Percentiles rank a stretch among this genome's conserved stretches.
These are phyloP conservation scores for Giardia muris DNA, from an alignment of 208 protist genomes.

Conservation along the genomic window DNA sequence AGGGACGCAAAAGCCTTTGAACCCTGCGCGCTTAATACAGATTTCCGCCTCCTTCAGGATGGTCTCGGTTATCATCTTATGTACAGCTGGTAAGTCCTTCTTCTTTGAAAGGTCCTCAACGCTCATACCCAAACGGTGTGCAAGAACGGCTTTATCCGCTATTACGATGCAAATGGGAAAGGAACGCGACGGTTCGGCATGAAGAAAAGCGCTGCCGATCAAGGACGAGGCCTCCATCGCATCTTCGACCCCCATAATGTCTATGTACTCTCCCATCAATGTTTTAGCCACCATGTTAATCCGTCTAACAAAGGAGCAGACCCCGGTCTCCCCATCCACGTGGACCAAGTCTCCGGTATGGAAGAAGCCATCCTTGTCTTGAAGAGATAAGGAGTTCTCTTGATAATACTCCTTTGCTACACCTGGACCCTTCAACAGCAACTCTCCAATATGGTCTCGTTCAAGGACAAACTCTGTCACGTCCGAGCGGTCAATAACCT, in stretches of 20 bases:
- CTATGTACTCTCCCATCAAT: not conserved
- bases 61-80: not conserved
- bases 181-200: not conserved
- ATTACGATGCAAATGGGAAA: not conserved
- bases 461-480: not conserved
- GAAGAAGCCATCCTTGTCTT: conserved; percentile 5
- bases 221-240: not conserved
- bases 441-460: not conserved
- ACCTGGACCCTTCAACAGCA: not conserved
- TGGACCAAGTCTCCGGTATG: conserved; percentile 6
- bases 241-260: not conserved
- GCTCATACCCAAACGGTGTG: not conserved
- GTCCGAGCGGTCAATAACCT: conserved; percentile 13
- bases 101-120: not conserved
- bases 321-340: not conserved
- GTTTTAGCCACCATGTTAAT: not conserved
- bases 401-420: not conserved
- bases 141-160: not conserved
- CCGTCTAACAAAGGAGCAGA: not conserved
- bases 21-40: not conserved
- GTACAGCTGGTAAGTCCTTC: not conserved
- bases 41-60: not conserved
- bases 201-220: not conserved
- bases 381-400: not conserved
- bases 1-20: conserved; percentile 21